Evolutionary conservation across 768 basidiomycete species (phyloP).

Genomic region (Termitomyces titanicus): DNA sequence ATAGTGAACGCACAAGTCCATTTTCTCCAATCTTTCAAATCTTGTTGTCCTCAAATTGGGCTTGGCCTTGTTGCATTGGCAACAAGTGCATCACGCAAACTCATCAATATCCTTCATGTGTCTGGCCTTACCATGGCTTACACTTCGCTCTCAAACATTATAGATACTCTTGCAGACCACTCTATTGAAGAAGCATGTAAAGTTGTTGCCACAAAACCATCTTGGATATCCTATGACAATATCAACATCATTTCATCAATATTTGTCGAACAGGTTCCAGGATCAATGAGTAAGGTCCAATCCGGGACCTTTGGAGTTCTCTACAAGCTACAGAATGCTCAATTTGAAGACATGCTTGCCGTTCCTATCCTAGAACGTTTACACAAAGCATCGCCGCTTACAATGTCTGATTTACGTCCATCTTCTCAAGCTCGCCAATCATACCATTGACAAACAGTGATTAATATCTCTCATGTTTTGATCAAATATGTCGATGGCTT

Average conservation of each 20-base stretch:
- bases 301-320: conserved; percentile 27
- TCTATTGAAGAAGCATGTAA: no score
- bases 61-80: background rate
- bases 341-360: background rate
- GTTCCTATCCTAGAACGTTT: background rate
- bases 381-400: no score
- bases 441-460: no score
- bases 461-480: no score
- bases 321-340: background rate
- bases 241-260: conserved; percentile 19
- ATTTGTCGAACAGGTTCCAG: conserved; percentile 25
- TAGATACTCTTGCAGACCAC: background rate
- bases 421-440: no score
- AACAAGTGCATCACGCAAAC: background rate
- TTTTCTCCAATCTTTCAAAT: background rate
- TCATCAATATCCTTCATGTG: background rate
- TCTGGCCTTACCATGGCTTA: background rate
- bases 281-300: conserved; percentile 28
- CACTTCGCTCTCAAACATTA: background rate
- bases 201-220: no score
- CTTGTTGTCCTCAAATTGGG: background rate
- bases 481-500: no score
- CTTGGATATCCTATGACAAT: conserved; percentile 2
- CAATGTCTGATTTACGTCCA: no score
- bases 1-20: background rate